These are phyloP conservation scores for Saccharomycopsis capsularis DNA, from an alignment of 805 yeast genomes.

Conservation along the genomic window DNA sequence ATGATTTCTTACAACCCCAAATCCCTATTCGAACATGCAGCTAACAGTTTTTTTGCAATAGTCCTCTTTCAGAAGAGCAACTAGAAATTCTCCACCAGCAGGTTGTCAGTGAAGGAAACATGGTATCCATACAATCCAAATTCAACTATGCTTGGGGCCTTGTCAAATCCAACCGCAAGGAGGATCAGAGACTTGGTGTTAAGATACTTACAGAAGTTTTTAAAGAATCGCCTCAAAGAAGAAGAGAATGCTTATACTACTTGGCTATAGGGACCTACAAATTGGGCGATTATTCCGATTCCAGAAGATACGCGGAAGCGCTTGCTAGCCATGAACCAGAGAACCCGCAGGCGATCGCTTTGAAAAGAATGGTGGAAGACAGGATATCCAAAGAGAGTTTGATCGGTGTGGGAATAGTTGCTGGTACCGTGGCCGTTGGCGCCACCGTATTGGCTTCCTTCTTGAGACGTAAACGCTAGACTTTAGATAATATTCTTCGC, in stretches of 20 bases:
- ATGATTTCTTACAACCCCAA: no score
- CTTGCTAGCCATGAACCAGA: constrained; percentile 76
- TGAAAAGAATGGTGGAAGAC: constrained; percentile 74
- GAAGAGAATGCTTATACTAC: constrained; percentile 87
- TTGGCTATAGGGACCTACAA: constrained; percentile 82
- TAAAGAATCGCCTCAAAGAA: constrained; percentile 70
- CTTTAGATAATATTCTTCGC: no score
- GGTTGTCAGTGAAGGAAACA: constrained; percentile 72
- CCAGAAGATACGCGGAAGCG: constrained; percentile 78
- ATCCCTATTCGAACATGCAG: constrained; percentile 16
- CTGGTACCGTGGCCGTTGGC: constrained; percentile 81
- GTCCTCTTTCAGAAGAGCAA: constrained; percentile 66
- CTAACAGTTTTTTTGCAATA: constrained; percentile 22
- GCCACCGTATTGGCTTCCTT: constrained; percentile 51
- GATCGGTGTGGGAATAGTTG: constrained; percentile 79
- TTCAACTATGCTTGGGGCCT: constrained; percentile 98
- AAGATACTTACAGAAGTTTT: constrained; percentile 62
- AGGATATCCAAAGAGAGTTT: constrained; percentile 82
- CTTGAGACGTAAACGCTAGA: constrained; percentile 29
- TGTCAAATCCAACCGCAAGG: constrained; percentile 57
- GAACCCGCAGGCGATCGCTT: constrained; percentile 64
- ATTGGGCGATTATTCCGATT: constrained; percentile 78
- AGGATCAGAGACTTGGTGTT: constrained; percentile 74
- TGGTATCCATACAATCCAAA: constrained; percentile 72
- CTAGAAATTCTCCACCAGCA: constrained; percentile 69